Base-by-base conservation (phyloP, 202 grass and related monocot species). In the Schoenoplectus triqueter region DNA sequence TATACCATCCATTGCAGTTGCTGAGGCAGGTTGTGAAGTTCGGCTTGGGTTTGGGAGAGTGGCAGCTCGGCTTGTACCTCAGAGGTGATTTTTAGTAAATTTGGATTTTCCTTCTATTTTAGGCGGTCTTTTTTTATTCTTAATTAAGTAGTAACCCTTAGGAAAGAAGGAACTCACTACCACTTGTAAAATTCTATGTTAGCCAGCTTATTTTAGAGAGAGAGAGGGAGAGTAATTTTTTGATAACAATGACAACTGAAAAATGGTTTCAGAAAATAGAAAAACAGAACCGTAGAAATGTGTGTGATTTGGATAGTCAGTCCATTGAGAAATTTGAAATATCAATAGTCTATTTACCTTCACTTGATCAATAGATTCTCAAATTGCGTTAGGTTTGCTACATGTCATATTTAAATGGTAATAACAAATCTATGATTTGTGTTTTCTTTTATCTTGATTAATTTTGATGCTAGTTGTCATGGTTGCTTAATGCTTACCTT, bases 11-110 rank as follows among this genome's bases (percentile, higher is more conserved):
- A 85, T 86, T 59, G 66, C 89, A 1, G 84, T 82, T 3, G 92
- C 91, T 15, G 92, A 68, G 74, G 54, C 72, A 49, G 95, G 90
- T 61, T 83, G 65, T 69, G 95, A 93, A 46, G 88, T 97, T 75
- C 65, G 86, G 79, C 86, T 97, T 60, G 86, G 85, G 86, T 85
- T 88, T 76, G 91, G 92, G 66, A 92, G 88, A 70, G 81, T 93
- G 31, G 87, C 64, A 44, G 89, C 89, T 54, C 87, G 86, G 66
- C 88, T 97, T 46, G 86, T 90, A 17, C 95, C 92, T 11, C 95
- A 93, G 64, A 97, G 95, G 95, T 97, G 86, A 61, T 72, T n/a
- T 5, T 78, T 78, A 17, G 5, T n/a, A 78, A 78, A 1, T 72
- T 18, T 72, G 15, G 14, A 48, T 72, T 72, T 72, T 47, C 15